Conservation (phyloP, 306 rosid genomes). For the Gleditsia sinensis region DNA sequence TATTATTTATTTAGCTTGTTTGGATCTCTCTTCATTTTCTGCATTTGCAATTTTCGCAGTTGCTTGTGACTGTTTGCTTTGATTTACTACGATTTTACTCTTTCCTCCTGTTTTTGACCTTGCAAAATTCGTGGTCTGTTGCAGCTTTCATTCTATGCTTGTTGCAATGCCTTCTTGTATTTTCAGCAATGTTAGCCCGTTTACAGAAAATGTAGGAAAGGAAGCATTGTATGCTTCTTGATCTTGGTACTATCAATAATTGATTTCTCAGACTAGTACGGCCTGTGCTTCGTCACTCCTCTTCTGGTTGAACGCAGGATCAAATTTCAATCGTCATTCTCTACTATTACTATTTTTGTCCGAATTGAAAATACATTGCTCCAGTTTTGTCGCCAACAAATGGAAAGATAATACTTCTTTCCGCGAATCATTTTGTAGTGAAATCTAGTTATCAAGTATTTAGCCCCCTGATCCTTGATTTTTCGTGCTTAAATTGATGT, state of each 20-base stretch:
- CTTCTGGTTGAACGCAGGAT: slow-evolving; percentile 5
- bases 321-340: slow-evolving; percentile 1
- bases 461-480: slow-evolving; percentile 6
- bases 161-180: background rate
- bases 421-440: slow-evolving; percentile 25
- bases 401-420: background rate
- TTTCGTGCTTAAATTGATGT: slow-evolving; percentile 13
- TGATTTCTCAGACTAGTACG: background rate
- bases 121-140: background rate
- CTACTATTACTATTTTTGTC: background rate
- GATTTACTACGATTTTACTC: slow-evolving; percentile 23
- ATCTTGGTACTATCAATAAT: slow-evolving; percentile 9
- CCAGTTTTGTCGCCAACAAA: slow-evolving; percentile 4
- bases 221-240: slow-evolving; percentile 13
- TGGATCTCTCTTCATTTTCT: background rate
- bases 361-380: background rate
- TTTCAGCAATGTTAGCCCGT: slow-evolving; percentile 23
- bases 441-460: slow-evolving; percentile 8
- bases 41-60: background rate
- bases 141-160: background rate
- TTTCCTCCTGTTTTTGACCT: slow-evolving; percentile 25
- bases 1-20: background rate
- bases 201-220: slow-evolving; percentile 38
- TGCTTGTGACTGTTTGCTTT: background rate
- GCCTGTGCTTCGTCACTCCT: background rate